phyloP scores from a whole-genome alignment of 2,329 filamentous ascomycete genomes.

The Fusarium sp. region DNA sequence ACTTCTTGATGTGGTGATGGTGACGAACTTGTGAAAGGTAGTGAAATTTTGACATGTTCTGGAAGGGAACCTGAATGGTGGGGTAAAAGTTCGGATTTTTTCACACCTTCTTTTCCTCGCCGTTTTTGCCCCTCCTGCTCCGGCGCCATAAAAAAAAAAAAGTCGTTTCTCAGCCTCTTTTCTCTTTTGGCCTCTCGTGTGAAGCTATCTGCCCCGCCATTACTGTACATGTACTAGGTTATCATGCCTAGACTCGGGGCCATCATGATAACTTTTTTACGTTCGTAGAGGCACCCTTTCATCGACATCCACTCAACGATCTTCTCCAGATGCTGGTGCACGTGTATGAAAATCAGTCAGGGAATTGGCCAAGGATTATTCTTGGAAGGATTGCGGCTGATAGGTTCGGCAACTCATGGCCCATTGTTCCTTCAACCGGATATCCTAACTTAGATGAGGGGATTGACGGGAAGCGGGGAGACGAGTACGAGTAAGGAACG shows the following conservation, averaged over 20 bases:
- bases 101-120: slow-evolving; percentile 7
- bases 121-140: slow-evolving; percentile 10
- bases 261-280: slow-evolving; percentile 30
- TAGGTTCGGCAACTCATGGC: slow-evolving; percentile 35
- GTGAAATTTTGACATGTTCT: slow-evolving; percentile 33
- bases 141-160: slow-evolving; percentile 2
- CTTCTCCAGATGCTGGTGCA: slow-evolving; percentile 35
- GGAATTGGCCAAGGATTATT: slow-evolving; percentile 42
- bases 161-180: slow-evolving; percentile 5
- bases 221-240: slow-evolving; percentile 15
- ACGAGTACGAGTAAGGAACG: slow-evolving; percentile 33
- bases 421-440: slow-evolving; percentile 24
- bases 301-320: slow-evolving; percentile 17
- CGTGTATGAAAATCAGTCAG: slow-evolving; percentile 46
- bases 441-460: slow-evolving; percentile 22
- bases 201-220: slow-evolving; percentile 34
- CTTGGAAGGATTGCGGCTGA: slow-evolving; percentile 29
- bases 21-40: slow-evolving; percentile 15
- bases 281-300: background rate
- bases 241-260: slow-evolving; percentile 25
- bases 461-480: slow-evolving; percentile 24
- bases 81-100: slow-evolving; percentile 35
- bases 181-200: background rate
- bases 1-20: slow-evolving; percentile 18
- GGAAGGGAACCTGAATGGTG: slow-evolving; percentile 26